phyloP scores from a whole-genome alignment of 805 yeast species.

The Deakozyma indianensis region DNA sequence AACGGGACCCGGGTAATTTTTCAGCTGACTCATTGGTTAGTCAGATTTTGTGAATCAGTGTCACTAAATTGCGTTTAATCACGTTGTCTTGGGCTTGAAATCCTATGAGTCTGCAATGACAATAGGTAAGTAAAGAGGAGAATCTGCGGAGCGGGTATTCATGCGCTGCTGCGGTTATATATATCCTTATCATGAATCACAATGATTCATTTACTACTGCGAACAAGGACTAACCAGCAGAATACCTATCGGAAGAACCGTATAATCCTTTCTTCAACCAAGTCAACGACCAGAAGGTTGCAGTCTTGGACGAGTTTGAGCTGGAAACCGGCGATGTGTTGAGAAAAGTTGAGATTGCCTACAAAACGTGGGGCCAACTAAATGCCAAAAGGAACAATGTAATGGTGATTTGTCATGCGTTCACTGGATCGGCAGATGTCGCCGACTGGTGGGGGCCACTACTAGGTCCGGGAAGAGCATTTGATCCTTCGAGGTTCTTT shows the following conservation, averaged over 20 bases:
- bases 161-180: not conserved
- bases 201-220: not conserved
- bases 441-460: constrained; percentile 99
- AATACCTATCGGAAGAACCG: constrained; percentile 29
- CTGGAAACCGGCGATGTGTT: constrained; percentile 75
- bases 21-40: too few relatives aligned
- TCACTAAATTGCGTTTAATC: too few relatives aligned
- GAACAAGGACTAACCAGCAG: constrained; percentile 5
- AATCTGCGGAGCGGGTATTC: not conserved
- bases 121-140: not conserved
- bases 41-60: too few relatives aligned
- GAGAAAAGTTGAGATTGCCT: constrained; percentile 75
- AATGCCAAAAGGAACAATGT: constrained; percentile 60
- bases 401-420: constrained; percentile 86
- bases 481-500: constrained; percentile 80
- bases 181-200: too few relatives aligned
- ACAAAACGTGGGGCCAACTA: constrained; percentile 87
- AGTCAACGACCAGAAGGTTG: constrained; percentile 65
- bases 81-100: too few relatives aligned
- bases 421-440: constrained; percentile 91
- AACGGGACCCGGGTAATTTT: too few relatives aligned
- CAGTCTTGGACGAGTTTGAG: constrained; percentile 56
- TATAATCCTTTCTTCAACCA: constrained; percentile 55
- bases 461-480: constrained; percentile 70
- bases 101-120: not conserved